These are phyloP conservation scores for Candida caryicola DNA, from an alignment of 805 yeast species.

Conservation along the genomic window DNA sequence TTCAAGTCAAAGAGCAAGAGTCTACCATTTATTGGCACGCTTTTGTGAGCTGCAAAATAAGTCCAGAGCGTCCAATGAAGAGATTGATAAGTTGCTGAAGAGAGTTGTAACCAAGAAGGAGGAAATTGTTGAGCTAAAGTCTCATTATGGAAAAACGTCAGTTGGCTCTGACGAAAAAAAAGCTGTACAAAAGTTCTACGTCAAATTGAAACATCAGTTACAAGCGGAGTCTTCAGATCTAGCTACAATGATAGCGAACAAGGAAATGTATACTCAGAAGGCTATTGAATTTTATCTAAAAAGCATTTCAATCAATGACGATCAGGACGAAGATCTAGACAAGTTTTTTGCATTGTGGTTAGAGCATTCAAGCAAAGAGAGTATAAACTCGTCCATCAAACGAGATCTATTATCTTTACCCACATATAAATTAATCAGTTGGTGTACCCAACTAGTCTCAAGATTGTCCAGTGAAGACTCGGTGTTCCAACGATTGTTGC, in stretches of 20 bases:
- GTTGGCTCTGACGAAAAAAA: slow-evolving; percentile 47
- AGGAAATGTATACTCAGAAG: slow-evolving; percentile 44
- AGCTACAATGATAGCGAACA: slow-evolving; percentile 33
- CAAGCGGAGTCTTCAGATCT: slow-evolving; percentile 50
- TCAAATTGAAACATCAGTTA: slow-evolving; percentile 47
- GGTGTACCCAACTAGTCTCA: slow-evolving; percentile 82
- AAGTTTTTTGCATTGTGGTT: slow-evolving; percentile 84
- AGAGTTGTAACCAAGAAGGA: slow-evolving; percentile 40
- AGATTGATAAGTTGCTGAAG: slow-evolving; percentile 39
- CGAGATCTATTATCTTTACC: slow-evolving; percentile 46
- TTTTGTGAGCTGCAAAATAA: slow-evolving; percentile 70
- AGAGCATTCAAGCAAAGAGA: slow-evolving; percentile 48
- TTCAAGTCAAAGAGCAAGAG: slow-evolving; percentile 35
- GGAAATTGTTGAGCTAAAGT: slow-evolving; percentile 51
- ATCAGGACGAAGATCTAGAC: slow-evolving; percentile 59
- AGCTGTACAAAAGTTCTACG: slow-evolving; percentile 51
- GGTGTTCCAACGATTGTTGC: slow-evolving; percentile 55
- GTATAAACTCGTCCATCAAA: slow-evolving; percentile 43
- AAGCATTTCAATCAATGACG: slow-evolving; percentile 46
- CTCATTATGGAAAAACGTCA: slow-evolving; percentile 38
- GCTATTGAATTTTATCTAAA: slow-evolving; percentile 60
- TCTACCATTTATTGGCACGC: slow-evolving; percentile 60
- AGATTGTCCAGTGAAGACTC: slow-evolving; percentile 50
- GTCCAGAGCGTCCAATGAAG: slow-evolving; percentile 41
- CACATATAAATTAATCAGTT: slow-evolving; percentile 61